phyloP scores from a whole-genome alignment of 1,284 basidiomycete genomes.

The Pascua sp. region DNA sequence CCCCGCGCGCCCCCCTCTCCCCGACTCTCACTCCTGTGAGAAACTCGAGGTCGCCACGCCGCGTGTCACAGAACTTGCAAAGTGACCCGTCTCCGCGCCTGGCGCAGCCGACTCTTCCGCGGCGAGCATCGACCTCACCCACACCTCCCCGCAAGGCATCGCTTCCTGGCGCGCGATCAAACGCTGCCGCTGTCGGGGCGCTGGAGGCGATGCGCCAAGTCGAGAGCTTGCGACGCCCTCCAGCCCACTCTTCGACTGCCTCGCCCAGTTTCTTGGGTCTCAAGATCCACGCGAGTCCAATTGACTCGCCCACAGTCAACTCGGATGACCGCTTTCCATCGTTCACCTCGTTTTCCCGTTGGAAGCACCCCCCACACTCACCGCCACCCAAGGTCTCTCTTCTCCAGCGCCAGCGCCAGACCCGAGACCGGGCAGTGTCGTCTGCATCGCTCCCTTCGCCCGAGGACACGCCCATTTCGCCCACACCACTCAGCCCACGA shows the following conservation, averaged over 20 bases:
- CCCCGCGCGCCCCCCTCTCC: constrained; percentile 13
- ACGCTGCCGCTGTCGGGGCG: not conserved
- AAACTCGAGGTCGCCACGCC: too few species aligned
- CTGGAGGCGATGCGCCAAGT: constrained; percentile 12
- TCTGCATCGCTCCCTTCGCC: constrained; percentile 6
- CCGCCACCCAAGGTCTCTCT: constrained; percentile 6
- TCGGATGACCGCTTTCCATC: not conserved
- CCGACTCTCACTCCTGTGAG: too few species aligned
- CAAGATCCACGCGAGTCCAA: not conserved
- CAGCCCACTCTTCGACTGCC: not conserved
- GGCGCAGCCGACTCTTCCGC: too few species aligned
- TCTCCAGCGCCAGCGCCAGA: not conserved
- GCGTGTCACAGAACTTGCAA: too few species aligned
- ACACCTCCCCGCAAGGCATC: too few species aligned
- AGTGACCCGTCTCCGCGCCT: too few species aligned
- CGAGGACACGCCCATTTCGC: not conserved
- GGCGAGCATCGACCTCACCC: too few species aligned
- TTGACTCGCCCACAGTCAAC: not conserved
- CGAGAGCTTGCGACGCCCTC: not conserved
- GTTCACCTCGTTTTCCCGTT: too few species aligned
- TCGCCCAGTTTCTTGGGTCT: not conserved
- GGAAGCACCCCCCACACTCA: too few species aligned
- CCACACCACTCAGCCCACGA: not conserved
- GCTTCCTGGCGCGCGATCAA: too few species aligned
- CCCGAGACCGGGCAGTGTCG: not conserved